phyloP scores from a whole-genome alignment of 2,329 filamentous ascomycete species.

The Achaetomium macrosporum region DNA sequence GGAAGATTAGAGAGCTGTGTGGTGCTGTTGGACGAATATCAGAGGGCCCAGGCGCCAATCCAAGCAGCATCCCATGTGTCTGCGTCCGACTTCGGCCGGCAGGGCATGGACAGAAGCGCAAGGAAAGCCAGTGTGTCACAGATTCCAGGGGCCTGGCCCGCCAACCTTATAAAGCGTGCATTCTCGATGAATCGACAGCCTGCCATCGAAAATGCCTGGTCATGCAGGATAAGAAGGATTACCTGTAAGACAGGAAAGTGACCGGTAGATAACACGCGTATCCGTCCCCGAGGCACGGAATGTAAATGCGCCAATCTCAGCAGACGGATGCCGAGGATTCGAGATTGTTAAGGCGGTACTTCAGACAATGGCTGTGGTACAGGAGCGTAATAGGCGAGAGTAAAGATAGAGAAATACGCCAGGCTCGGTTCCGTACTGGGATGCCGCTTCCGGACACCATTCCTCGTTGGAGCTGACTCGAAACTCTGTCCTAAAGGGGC shows the following conservation, averaged over 20 bases:
- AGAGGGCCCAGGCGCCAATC: neutral
- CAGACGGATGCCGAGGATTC: slow-evolving; percentile 1
- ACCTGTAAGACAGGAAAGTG: neutral
- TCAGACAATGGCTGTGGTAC: slow-evolving; percentile 5
- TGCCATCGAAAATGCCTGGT: neutral
- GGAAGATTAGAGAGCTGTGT: slow-evolving; percentile 3
- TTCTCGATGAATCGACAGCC: neutral
- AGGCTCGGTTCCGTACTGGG: neutral
- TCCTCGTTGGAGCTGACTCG: neutral
- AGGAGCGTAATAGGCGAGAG: slow-evolving; percentile 10
- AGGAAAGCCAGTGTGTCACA: slow-evolving; percentile 15
- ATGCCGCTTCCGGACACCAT: neutral
- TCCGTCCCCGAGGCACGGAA: slow-evolving; percentile 7
- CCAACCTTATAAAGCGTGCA: neutral
- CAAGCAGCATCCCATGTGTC: neutral
- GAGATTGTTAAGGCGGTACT: slow-evolving; percentile 12
- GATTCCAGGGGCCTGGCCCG: slow-evolving; percentile 15
- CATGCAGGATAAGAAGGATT: slow-evolving; percentile 7
- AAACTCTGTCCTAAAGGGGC: slow-evolving; percentile 7
- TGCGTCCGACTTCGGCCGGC: slow-evolving; percentile 8
- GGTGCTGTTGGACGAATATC: slow-evolving; percentile 1
- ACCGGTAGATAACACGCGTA: slow-evolving; percentile 7
- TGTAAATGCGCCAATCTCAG: slow-evolving; percentile 9
- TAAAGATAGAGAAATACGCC: slow-evolving; percentile 10
- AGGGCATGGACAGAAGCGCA: neutral